phyloP scores from a whole-genome alignment of 139 green algal genomes.

The Eudorina sp. region DNA sequence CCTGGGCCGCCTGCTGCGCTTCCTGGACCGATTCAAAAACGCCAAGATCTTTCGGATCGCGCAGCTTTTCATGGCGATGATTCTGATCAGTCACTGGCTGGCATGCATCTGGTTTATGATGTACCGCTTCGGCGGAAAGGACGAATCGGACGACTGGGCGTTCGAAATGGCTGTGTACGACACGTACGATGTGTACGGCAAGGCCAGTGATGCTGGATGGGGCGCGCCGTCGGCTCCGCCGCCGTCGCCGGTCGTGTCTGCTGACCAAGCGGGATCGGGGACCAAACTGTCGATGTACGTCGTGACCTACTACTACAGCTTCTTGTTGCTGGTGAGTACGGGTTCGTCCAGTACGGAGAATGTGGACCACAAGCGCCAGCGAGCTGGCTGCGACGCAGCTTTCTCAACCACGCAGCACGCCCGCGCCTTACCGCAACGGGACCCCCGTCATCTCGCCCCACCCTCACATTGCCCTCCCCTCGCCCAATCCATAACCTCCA shows the following conservation, averaged over 20 bases:
- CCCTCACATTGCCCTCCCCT: neutral
- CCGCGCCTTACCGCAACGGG: neutral
- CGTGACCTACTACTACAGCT: slow-evolving; percentile 30
- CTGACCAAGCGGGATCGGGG: neutral
- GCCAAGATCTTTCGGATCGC: slow-evolving; percentile 49
- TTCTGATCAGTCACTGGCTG: slow-evolving; percentile 47
- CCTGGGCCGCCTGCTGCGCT: slow-evolving; percentile 39
- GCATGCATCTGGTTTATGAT: slow-evolving; percentile 50
- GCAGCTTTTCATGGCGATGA: slow-evolving; percentile 47
- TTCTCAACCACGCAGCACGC: too few relatives aligned
- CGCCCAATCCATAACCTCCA: neutral
- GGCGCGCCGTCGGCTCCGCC: neutral
- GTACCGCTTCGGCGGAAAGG: slow-evolving; percentile 46
- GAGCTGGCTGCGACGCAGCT: too few relatives aligned
- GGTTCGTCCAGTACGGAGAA: neutral
- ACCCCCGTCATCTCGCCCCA: neutral
- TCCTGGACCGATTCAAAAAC: slow-evolving; percentile 49
- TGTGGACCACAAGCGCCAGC: too few relatives aligned
- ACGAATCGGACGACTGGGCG: slow-evolving; percentile 13
- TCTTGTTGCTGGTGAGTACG: slow-evolving; percentile 40
- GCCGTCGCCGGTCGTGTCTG: too few relatives aligned
- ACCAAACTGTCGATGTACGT: slow-evolving; percentile 12
- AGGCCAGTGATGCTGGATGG: too few relatives aligned
- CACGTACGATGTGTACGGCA: too few relatives aligned
- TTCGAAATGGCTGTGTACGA: neutral